Evolutionary conservation across 306 rosid species (phyloP), one percentile per base, ranked within the genome.

Genomic region (Cicer chorassanicum): DNA sequence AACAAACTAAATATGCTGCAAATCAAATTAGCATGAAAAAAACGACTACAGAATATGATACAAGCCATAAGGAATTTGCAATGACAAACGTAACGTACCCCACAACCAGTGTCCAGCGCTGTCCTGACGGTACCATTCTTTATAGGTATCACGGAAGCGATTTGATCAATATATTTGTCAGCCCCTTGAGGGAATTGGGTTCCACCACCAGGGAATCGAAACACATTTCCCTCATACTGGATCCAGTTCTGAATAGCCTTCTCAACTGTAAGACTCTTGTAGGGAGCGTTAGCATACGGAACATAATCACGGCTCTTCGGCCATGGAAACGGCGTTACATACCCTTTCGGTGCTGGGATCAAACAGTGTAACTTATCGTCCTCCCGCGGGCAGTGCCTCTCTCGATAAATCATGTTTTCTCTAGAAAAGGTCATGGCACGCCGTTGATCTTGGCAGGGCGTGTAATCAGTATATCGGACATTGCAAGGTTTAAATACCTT

Each of bases 231-330:
- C 85, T 95, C 98, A 42, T 92, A 92, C 29, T 95, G 97, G 84
- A 95, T 92, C 99, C 97, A 92, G 89, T 95, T 95, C 88, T 95
- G 97, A 68, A 94, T 78, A 73, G 98, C 98, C 91, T 94, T 94
- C 88, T 94, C 98, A 57, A 94, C 97, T 1, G 97, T 94, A 87
- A 94, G 90, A 78, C 97, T 91, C 89, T 94, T 94, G 77, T 94
- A 94, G 0, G 97, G 98, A 46, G 98, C 98, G 43, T 94, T 94
- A 1, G 98, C 98, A 81, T 82, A 94, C 16, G 98, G 98, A 56
- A 94, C 98, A 86, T 90, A 94, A 77, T 94, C 97, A 39, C 96
- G 97, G 73, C 98, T 94, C 87, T 88, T 94, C 6, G 97, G 98
- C 98, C 97, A 94, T 44, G 96, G 87, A 78, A 94, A 94, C 11